These are phyloP conservation scores for Blumeria graminis DNA, from an alignment of 2,329 filamentous ascomycete species.

Conservation along the genomic window DNA sequence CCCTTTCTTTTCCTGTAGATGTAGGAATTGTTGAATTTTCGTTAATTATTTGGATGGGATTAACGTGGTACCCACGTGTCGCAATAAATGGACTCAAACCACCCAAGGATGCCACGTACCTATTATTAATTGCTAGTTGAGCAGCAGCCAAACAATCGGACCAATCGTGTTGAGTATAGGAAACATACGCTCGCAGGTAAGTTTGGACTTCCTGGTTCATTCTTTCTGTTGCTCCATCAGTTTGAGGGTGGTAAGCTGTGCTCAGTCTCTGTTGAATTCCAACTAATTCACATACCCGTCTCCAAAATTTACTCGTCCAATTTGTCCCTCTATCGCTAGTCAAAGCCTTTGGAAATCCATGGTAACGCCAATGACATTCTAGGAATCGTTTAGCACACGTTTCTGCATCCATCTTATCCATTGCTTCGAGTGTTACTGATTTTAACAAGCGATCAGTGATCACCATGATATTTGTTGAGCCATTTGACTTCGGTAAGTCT, in stretches of 20 bases:
- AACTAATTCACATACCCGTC: too few species aligned
- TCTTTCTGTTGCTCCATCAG: too few species aligned
- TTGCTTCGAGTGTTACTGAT: not conserved
- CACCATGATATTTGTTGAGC: too few species aligned
- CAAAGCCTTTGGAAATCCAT: slow-evolving; percentile 1
- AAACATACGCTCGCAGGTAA: too few species aligned
- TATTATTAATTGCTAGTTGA: not conserved
- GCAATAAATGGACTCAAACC: not conserved
- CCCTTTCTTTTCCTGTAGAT: not conserved
- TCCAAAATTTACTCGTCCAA: too few species aligned
- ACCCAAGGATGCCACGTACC: not conserved
- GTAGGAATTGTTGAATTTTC: not conserved
- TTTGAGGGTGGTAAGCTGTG: too few species aligned
- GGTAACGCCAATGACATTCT: not conserved
- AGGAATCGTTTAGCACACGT: not conserved
- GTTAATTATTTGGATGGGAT: not conserved
- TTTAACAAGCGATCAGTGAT: not conserved
- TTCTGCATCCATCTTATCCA: slow-evolving; percentile 1
- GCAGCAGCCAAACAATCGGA: not conserved
- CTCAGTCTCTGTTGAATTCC: too few species aligned
- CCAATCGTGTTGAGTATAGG: too few species aligned
- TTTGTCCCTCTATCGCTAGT: too few species aligned
- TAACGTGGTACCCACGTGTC: not conserved
- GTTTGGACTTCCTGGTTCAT: too few species aligned
- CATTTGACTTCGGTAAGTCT: too few species aligned